phyloP scores from a whole-genome alignment of 2,329 filamentous ascomycete species.

The Fusarium nelsonii region DNA sequence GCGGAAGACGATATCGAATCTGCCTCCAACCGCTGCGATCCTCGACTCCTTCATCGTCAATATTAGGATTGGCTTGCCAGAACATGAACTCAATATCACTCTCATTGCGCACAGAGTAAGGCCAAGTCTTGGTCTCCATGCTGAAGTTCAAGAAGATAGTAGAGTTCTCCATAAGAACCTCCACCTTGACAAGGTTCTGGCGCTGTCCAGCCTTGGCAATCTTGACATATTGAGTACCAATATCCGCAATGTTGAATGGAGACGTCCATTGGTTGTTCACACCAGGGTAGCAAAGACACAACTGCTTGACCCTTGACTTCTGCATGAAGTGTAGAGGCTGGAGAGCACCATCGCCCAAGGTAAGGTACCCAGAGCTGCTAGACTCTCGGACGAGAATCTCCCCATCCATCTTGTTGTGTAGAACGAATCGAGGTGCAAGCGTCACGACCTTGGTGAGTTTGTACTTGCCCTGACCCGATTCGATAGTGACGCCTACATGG shows the following conservation, averaged over 20 bases:
- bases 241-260: slow-evolving; percentile 95
- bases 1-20: slow-evolving; percentile 90
- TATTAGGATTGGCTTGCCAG: slow-evolving; percentile 92
- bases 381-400: slow-evolving; percentile 92
- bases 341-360: slow-evolving; percentile 80
- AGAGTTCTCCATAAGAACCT: slow-evolving; percentile 91
- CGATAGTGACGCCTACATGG: slow-evolving; percentile 88
- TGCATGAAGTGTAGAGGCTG: slow-evolving; percentile 92
- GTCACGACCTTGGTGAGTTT: slow-evolving; percentile 97
- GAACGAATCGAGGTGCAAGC: slow-evolving; percentile 88
- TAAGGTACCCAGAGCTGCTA: slow-evolving; percentile 87
- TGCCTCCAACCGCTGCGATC: slow-evolving; percentile 91
- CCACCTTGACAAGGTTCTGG: slow-evolving; percentile 87
- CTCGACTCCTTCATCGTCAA: slow-evolving; percentile 88
- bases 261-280: slow-evolving; percentile 98
- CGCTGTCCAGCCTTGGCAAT: slow-evolving; percentile 90
- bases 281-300: slow-evolving; percentile 92
- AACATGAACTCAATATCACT: slow-evolving; percentile 97
- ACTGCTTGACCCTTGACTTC: slow-evolving; percentile 83
- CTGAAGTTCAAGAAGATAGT: slow-evolving; percentile 94
- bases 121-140: slow-evolving; percentile 94
- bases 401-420: slow-evolving; percentile 93
- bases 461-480: slow-evolving; percentile 95
- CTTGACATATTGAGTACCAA: slow-evolving; percentile 94
- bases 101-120: slow-evolving; percentile 98